Evolutionary conservation across 225 moss, liverwort and hornwort genomes (phyloP), one percentile per base, ranked within the genome.

Genomic region (Marchantia polymorpha): DNA sequence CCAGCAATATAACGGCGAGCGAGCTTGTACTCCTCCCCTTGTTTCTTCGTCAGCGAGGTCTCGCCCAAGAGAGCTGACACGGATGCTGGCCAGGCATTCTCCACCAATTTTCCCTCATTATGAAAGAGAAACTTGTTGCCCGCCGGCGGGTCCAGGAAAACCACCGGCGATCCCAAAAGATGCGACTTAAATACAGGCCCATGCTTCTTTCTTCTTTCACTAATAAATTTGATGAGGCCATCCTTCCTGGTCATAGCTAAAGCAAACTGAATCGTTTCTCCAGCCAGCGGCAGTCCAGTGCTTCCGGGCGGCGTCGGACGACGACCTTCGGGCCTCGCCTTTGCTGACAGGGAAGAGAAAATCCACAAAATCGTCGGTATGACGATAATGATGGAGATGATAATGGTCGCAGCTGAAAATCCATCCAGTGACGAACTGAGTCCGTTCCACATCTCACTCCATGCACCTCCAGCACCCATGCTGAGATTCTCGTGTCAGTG

Each of bases 101-200:
- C 84, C 12, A 92, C 74, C 72, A 86, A 56, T 52, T 78, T 89
- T 50, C 86, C 87, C 70, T 92, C 89, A 19, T 92, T 90, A 4
- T 84, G 66, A 30, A 78, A 66, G 1, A 66, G 30, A 53, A 52
- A 64, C 31, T 69, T 78, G 23, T 49, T 66, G 4, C 52, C 78
- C 26, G 50, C 49, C 7, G 78, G 63, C 10, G n/a, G 2, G 22
- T 54, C 25, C 49, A 78, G 19, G 4, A 52, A 6, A 48, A 78
- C 64, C 48, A 48, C 14, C 20, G 78, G 65, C 6, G 7, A 22
- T 2, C 65, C 65, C 39, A 67, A 27, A 12, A 78, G 3, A 22
- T 51, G 13, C 17, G 50, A 27, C 17, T 52, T 66, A 50, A 78
- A 78, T 8, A 84, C 81, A 59, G 60, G 56, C 15, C 85, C 87